Base-by-base conservation (phyloP, 1,139 yeast genomes). In the Suhomyces chickasaworum region DNA sequence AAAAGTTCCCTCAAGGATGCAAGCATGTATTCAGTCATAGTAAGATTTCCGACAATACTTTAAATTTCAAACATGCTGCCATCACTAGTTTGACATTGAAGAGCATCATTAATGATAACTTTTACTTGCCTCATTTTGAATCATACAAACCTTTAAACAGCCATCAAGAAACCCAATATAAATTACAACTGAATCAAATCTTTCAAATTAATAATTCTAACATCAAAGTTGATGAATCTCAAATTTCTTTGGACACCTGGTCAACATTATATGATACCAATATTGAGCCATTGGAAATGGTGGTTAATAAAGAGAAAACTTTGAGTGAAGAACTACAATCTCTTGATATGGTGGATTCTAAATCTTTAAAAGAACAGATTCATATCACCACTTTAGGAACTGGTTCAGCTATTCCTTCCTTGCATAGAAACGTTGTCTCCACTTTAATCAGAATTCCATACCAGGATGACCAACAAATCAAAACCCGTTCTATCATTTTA, bases 361-460 rank as follows among this genome's bases (percentile, higher is more conserved):
- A 44, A 2, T 38, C 58, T 1, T 56, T 79, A 46, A 73, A 69
- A 48, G 81, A 76, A 41, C 80, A 83, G 51, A 84, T 89, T 0
- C 93, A 89, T 56, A 69, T 86, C 0, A 70, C 88, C 13, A 86
- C 96, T 0, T 66, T 93, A 7, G 99, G 99, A 7, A 93, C 99
- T 0, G 99, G 99, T 0, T 86, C 96, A 22, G 95, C 99, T 0
- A 68, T 89, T 37, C 99, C 99, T 0, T 83, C 96, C 0, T 79
- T 83, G 48, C 80, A 83, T 56, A 76, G 99, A 54, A 95, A 95
- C 60, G 98, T 93, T 0, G 77, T 88, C 21, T 86, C 95, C 1
- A 86, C 88, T 21, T 62, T 90, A 22, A 73, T 90, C 3, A 77
- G 96, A 53, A 59, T 89, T 1, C 96, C 96, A 1, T 75, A 64